A percentile compares a stretch with the other conserved stretches of the same genome.
Evolutionary conservation across 2,329 filamentous ascomycete species (phyloP).

Genomic region (Fusarium agapanthi): DNA sequence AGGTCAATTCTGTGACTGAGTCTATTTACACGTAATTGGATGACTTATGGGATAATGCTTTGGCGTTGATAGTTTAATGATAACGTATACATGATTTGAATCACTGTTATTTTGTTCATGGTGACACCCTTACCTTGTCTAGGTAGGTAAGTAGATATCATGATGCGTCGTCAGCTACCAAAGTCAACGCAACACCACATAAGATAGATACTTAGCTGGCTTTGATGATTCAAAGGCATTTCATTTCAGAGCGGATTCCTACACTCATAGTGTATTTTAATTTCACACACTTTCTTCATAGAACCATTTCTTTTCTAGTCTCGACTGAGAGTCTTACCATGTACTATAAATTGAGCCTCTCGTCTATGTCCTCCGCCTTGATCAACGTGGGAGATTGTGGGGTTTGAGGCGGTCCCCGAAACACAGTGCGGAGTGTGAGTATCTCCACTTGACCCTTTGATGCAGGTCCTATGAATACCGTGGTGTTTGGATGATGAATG

Average conservation of each 20-base stretch:
- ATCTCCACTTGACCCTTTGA: neutral
- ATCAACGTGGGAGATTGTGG: constrained; percentile 25
- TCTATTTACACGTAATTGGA: constrained; percentile 75
- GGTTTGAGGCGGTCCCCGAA: constrained; percentile 27
- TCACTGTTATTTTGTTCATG: neutral
- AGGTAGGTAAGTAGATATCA: neutral
- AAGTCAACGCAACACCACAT: neutral
- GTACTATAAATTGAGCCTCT: constrained; percentile 24
- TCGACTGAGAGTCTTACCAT: constrained; percentile 6
- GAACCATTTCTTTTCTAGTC: neutral
- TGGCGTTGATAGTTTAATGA: neutral
- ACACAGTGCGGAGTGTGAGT: constrained; percentile 23
- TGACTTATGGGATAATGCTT: neutral
- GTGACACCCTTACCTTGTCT: neutral
- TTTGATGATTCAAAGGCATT: neutral
- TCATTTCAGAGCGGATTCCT: constrained; percentile 7
- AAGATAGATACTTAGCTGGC: neutral
- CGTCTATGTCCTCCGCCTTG: constrained; percentile 11
- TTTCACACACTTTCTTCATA: neutral
- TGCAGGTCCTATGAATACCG: neutral
- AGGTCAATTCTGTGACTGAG: constrained; percentile 87
- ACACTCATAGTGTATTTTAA: neutral
- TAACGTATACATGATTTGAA: neutral
- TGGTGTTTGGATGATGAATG: no score
- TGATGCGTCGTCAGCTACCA: constrained; percentile 13